These are phyloP conservation scores for Stemphylium vesicarium DNA, from an alignment of 2,329 filamentous ascomycete genomes.

Conservation along the genomic window DNA sequence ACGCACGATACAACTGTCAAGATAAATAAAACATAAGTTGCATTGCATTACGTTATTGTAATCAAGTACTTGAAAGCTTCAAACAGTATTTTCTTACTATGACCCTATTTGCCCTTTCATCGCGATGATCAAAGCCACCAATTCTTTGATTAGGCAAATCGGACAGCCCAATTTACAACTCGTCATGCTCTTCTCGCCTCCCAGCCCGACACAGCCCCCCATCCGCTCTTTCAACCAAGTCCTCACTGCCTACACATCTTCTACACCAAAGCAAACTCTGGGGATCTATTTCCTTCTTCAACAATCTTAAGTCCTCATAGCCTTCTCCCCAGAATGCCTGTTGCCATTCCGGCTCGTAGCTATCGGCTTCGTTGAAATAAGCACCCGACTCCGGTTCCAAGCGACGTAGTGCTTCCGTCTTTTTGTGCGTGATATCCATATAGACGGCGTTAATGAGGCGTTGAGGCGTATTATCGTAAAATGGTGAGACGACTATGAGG, in stretches of 20 bases:
- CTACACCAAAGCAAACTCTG: slow-evolving; percentile 30
- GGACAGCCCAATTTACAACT: no score
- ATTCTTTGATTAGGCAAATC: no score
- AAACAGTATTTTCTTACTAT: no score
- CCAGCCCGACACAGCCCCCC: slow-evolving; percentile 25
- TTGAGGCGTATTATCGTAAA: slow-evolving; percentile 17
- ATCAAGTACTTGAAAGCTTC: no score
- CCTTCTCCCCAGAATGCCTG: slow-evolving; percentile 26
- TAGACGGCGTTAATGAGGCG: slow-evolving; percentile 22
- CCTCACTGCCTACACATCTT: slow-evolving; percentile 38
- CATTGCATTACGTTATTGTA: no score
- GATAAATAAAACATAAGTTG: no score
- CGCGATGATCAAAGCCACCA: no score
- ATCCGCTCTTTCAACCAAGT: slow-evolving; percentile 19
- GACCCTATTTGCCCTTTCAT: no score
- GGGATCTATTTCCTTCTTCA: slow-evolving; percentile 35
- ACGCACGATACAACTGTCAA: no score
- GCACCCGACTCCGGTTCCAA: slow-evolving; percentile 32
- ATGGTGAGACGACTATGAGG: slow-evolving; percentile 24
- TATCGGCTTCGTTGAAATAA: slow-evolving; percentile 40
- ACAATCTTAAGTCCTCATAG: slow-evolving; percentile 22
- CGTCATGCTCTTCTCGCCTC: background rate
- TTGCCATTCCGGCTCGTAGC: slow-evolving; percentile 36
- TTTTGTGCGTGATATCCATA: slow-evolving; percentile 22
- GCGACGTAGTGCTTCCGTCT: slow-evolving; percentile 21